Evolutionary conservation across 202 grass and related monocot species (phyloP).

Genomic region (Saccharum hybrid): DNA sequence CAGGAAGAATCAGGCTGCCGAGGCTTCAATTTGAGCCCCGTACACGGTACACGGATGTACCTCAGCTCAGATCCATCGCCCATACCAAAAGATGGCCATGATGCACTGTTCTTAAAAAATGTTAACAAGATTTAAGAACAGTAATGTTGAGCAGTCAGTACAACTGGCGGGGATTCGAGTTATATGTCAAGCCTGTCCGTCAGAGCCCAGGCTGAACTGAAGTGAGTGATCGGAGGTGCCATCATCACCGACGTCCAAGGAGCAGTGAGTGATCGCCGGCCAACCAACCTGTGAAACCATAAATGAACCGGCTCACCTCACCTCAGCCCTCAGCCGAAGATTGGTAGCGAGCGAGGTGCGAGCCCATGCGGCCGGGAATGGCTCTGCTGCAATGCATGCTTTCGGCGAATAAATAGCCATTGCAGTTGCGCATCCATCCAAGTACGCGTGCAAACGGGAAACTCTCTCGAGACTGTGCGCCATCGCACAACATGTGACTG

Average conservation of each 20-base stretch:
- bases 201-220: neutral
- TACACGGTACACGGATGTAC: neutral
- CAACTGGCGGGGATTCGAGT: neutral
- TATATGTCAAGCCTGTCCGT: neutral
- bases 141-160: neutral
- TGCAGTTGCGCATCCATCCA: conserved; percentile 9
- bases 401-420: conserved; percentile 62
- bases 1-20: neutral
- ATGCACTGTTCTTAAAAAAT: neutral
- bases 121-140: neutral
- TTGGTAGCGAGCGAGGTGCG: neutral
- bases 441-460: conserved; percentile 27
- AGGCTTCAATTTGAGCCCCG: neutral
- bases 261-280: neutral
- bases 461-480: conserved; percentile 17
- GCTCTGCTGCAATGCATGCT: conserved; percentile 2
- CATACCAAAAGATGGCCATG: neutral
- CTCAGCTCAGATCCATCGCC: neutral
- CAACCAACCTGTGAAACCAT: conserved; percentile 37
- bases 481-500: conserved; percentile 37
- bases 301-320: conserved; percentile 50
- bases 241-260: conserved; percentile 11
- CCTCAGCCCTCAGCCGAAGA: neutral
- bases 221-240: conserved; percentile 26
- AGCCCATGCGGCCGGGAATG: neutral